A percentile compares a stretch with the other conserved stretches of the same genome.
Evolutionary conservation across 352 stramenopile genomes (phyloP).

Genomic region (Pythium angustatum): DNA sequence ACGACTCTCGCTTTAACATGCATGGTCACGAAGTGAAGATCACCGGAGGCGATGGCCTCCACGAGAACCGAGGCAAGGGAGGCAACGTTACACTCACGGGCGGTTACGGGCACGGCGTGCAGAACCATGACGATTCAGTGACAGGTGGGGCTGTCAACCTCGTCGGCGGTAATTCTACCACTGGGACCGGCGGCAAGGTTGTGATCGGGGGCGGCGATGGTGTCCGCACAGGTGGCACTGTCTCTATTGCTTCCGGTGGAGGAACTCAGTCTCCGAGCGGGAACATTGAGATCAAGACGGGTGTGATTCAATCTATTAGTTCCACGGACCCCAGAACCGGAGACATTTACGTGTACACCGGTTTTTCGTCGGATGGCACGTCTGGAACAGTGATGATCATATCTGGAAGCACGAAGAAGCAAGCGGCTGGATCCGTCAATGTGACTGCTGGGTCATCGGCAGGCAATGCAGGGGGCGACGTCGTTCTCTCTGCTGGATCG

Average conservation of each 20-base stretch:
- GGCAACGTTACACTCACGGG: conserved; percentile 73
- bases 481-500: conserved; percentile 44
- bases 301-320: too few relatives aligned
- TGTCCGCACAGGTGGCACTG: conserved; percentile 49
- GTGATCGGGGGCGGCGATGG: conserved; percentile 46
- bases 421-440: conserved; percentile 42
- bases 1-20: conserved; percentile 76
- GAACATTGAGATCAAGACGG: conserved; percentile 27
- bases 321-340: conserved; percentile 30
- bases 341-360: conserved; percentile 36
- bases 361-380: conserved; percentile 19
- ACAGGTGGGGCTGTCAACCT: conserved; percentile 71
- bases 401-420: conserved; percentile 37
- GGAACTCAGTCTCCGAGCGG: conserved; percentile 50
- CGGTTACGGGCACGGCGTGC: conserved; percentile 61
- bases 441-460: conserved; percentile 46
- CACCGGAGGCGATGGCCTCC: conserved; percentile 63
- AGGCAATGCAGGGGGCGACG: conserved; percentile 43
- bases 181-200: conserved; percentile 65
- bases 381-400: conserved; percentile 46
- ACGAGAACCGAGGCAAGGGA: conserved; percentile 76
- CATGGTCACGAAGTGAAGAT: conserved; percentile 54
- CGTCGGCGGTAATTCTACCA: conserved; percentile 57
- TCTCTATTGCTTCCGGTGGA: conserved; percentile 45
- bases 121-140: conserved; percentile 76